Evolutionary conservation across 2,329 filamentous ascomycete species (phyloP), one percentile per base, ranked within the genome.

Genomic region (Epichloe festucae): DNA sequence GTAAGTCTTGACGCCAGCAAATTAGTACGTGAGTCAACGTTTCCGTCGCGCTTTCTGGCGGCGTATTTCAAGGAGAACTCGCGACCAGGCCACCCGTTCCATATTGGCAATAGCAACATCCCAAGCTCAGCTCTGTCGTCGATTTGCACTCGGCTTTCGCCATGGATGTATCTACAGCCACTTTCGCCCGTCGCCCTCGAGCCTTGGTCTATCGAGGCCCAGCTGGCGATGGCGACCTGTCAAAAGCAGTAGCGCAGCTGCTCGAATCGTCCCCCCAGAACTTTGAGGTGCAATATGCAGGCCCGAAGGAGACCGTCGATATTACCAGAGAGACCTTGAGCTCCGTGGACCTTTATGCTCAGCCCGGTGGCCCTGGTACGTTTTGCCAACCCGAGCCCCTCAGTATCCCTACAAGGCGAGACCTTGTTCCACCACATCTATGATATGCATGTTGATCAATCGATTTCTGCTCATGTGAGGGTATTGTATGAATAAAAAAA

Each of bases 121-220:
- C 36, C 19, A 19, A 38, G 10, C 34, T 23, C 38, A 39, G 46
- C 19, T 19, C 19, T 31, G 8, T 17, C 21, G 17, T 46, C 31
- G 27, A 7, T 21, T 27, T 6, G 5, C 4, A 40, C 14, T 34
- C 31, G 23, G 4, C 3, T 23, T n/a, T 34, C 23, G 35, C 42
- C 42, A 54, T 54, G 49, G 31, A 49, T 38, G 11, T n/a, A 21
- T 4, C 46, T 36, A 15, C 41, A 7, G 19, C 38, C 43, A 14
- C 49, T 36, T 17, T 41, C 15, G 39, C 23, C 45, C 19, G 35
- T 39, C 53, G 50, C n/a, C 53, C 53, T 1, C 41, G 47, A 36
- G 58, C 58, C 15, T 48, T 62, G 5, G 59, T 62, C 15, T 62
- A 60, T 50, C 57, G 57, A 17, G 57, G 58, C 6, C 53, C 56